Evolutionary conservation across 2,329 filamentous ascomycete genomes (phyloP).

Genomic region (Pyrenochaeta sp.): DNA sequence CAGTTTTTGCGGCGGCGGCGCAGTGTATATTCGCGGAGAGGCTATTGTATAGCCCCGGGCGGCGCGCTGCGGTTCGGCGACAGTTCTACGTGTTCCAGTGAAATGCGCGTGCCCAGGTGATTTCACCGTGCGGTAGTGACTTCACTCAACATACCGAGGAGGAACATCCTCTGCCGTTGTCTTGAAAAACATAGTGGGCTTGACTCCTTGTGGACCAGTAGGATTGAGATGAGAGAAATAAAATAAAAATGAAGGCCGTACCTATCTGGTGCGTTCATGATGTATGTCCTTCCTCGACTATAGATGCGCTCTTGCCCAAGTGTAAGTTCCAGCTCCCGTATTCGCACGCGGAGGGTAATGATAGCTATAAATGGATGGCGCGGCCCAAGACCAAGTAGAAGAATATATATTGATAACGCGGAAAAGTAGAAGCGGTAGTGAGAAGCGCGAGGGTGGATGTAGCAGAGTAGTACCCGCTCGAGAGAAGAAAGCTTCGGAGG

Average conservation of each 20-base stretch:
- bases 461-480: slow-evolving; percentile 1
- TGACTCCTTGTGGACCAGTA: slow-evolving; percentile 9
- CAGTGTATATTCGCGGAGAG: neutral
- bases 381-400: neutral
- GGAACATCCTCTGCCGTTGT: slow-evolving; percentile 1
- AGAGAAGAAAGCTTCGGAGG: slow-evolving; percentile 16
- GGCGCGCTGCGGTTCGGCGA: neutral
- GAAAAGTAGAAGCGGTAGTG: neutral
- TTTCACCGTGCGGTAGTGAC: slow-evolving; percentile 9
- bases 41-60: slow-evolving; percentile 1
- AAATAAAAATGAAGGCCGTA: slow-evolving; percentile 23
- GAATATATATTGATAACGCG: neutral
- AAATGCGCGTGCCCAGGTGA: neutral
- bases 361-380: neutral
- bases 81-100: slow-evolving; percentile 1
- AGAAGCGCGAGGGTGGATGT: neutral
- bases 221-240: slow-evolving; percentile 1
- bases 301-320: slow-evolving; percentile 6
- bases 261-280: slow-evolving; percentile 52
- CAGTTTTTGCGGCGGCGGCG: neutral
- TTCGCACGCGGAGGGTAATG: slow-evolving; percentile 1
- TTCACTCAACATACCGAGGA: slow-evolving; percentile 8
- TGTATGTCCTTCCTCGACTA: slow-evolving; percentile 18
- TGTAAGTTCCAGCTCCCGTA: slow-evolving; percentile 3
- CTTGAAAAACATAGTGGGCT: slow-evolving; percentile 2